Base-by-base conservation (phyloP, 1,139 yeast species). In the Candida glucosophila region DNA sequence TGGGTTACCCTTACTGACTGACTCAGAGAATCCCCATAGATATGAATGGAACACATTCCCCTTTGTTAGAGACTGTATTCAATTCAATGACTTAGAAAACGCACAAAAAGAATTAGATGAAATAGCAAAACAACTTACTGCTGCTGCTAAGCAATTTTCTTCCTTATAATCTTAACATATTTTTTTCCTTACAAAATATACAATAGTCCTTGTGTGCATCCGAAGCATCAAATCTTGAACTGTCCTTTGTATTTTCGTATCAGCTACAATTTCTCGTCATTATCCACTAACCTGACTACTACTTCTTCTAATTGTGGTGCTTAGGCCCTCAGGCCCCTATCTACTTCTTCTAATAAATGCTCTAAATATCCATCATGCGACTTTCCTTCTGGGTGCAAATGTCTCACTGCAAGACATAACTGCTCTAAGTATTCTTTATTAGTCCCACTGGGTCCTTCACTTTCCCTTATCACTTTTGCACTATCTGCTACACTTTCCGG, bases 361-460 rank as follows among this genome's bases (percentile, higher is more conserved):
- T 62, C 67, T 24, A 63, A 41, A 32, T 63, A 63, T 24, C 43
- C 40, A 34, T 63, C 69, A 18, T 42, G 34, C 3, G 56, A 43
- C 7, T 37, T 33, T 6, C 51, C 43, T 10, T 38, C 43, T 1
- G 55, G 53, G 25, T 66, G 73, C 25, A 80, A 50, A 7, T 58
- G 58, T 20, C 58, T 41, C 19, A 85, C 62, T 0, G 88, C 69
- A 5, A 57, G 50, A 22, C 67, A 64, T 28, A 86, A 56, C 25
- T 62, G 57, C 22, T 55, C 47, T 33, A 88, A 53, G 44, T 88
- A 88, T 43, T 82, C 94, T 24, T 57, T 52, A 46, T 88, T 88
- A 12, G 64, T 62, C 0, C 97, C 97, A 41, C 92, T 78, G 5
- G 93, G 92, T 0, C 97, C 97, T 4, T 41, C 43, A 12, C 81